These are phyloP conservation scores for Camellia granthamiana DNA, from an alignment of 148 eudicot species.

Conservation along the genomic window DNA sequence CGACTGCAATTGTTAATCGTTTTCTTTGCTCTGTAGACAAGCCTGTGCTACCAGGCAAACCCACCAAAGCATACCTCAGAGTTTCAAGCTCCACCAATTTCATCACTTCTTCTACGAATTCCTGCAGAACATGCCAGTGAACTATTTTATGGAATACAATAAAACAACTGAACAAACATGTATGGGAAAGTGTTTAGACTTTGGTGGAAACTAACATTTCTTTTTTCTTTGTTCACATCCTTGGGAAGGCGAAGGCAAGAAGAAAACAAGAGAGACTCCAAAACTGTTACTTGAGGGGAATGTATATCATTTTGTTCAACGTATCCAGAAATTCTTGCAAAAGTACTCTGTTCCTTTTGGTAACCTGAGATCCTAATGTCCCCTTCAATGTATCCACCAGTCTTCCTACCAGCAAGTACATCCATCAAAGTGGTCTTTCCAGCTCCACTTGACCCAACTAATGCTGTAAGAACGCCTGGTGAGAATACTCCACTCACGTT, in stretches of 20 bases:
- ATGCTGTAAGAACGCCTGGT: slow-evolving; percentile 87
- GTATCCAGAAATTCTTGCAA: slow-evolving; percentile 87
- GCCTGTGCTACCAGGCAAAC: slow-evolving; percentile 69
- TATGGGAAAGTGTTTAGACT: background rate
- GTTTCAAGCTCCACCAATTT: slow-evolving; percentile 65
- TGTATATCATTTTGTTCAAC: slow-evolving; percentile 91
- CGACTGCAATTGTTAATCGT: slow-evolving; percentile 87
- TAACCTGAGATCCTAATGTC: slow-evolving; percentile 81
- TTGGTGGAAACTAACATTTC: slow-evolving; percentile 41
- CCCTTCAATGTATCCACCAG: slow-evolving; percentile 90
- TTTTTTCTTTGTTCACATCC: slow-evolving; percentile 47
- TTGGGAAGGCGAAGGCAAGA: slow-evolving; percentile 73
- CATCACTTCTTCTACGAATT: slow-evolving; percentile 87
- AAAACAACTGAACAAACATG: background rate
- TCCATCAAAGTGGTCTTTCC: slow-evolving; percentile 98
- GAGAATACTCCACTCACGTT: slow-evolving; percentile 81
- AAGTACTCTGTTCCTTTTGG: slow-evolving; percentile 70
- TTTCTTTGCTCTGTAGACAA: slow-evolving; percentile 90
- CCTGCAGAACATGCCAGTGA: slow-evolving; percentile 41
- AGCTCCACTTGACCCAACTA: slow-evolving; percentile 93
- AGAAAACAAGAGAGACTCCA: slow-evolving; percentile 78
- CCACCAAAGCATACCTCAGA: slow-evolving; percentile 75
- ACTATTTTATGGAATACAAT: background rate
- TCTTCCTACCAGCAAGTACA: slow-evolving; percentile 91
- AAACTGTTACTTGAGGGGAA: slow-evolving; percentile 90